Conservation (phyloP, 768 basidiomycete genomes). For the Panus rudis region DNA sequence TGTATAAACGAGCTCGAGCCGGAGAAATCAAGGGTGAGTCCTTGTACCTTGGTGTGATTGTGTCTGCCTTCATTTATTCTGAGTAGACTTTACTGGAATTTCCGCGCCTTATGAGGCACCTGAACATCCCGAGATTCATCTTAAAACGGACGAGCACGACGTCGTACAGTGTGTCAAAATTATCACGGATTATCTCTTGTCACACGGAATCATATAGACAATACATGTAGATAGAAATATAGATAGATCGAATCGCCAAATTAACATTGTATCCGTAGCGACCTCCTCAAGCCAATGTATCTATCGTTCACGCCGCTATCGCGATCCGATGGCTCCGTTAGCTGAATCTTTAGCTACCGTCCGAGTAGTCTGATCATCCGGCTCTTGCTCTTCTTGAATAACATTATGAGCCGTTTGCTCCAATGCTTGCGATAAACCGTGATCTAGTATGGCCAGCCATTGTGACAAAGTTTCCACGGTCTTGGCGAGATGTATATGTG, state of each 20-base stretch:
- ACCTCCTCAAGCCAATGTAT: too few relatives aligned
- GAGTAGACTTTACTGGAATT: constrained; percentile 91
- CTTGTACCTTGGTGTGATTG: background rate
- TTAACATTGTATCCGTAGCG: too few relatives aligned
- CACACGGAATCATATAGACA: constrained; percentile 49
- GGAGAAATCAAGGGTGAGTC: constrained; percentile 88
- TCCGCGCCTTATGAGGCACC: constrained; percentile 96
- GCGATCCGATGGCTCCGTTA: too few relatives aligned
- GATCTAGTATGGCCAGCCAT: constrained; percentile 72
- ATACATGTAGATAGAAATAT: background rate
- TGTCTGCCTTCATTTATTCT: background rate
- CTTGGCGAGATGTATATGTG: constrained; percentile 61
- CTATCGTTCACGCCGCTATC: too few relatives aligned
- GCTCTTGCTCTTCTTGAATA: constrained; percentile 61
- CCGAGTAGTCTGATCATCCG: constrained; percentile 10
- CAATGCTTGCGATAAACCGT: constrained; percentile 61
- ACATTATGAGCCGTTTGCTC: constrained; percentile 43
- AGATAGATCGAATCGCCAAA: background rate
- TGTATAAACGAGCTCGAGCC: constrained; percentile 93
- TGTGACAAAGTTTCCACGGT: constrained; percentile 69
- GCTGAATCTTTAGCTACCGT: too few relatives aligned
- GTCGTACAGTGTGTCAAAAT: constrained; percentile 71
- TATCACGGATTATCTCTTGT: constrained; percentile 73
- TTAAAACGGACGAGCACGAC: constrained; percentile 76
- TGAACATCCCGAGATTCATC: constrained; percentile 79